Percentiles rank a stretch among this genome's conserved stretches.
phyloP scores from a whole-genome alignment of 1,139 yeast genomes.

The Sugiyamaella neomexicana region DNA sequence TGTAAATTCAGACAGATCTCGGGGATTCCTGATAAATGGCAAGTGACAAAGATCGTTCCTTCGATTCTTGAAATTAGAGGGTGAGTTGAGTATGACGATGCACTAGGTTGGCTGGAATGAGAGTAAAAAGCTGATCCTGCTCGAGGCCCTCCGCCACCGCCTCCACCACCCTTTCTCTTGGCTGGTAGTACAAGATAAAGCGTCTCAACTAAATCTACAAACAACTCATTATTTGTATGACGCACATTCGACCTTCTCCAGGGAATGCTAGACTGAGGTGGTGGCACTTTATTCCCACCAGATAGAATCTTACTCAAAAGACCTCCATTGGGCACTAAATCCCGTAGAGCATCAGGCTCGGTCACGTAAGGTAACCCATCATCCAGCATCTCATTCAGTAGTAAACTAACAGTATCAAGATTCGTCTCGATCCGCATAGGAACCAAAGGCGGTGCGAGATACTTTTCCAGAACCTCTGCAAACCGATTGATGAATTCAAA shows the following conservation, averaged over 20 bases:
- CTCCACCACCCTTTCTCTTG: not conserved
- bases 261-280: slow-evolving; percentile 46
- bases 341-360: slow-evolving; percentile 69
- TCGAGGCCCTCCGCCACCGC: not conserved
- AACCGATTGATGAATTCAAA: slow-evolving; percentile 56
- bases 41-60: slow-evolving; percentile 64
- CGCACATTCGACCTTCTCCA: slow-evolving; percentile 72
- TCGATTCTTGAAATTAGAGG: slow-evolving; percentile 60
- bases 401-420: slow-evolving; percentile 61
- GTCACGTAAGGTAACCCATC: slow-evolving; percentile 72
- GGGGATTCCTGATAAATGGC: slow-evolving; percentile 76
- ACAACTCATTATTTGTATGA: slow-evolving; percentile 75
- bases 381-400: slow-evolving; percentile 70
- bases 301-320: slow-evolving; percentile 35
- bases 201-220: slow-evolving; percentile 70
- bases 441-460: slow-evolving; percentile 59
- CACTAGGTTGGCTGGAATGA: slow-evolving; percentile 15
- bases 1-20: slow-evolving; percentile 58
- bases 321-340: slow-evolving; percentile 60
- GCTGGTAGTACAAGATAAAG: slow-evolving; percentile 41
- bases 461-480: slow-evolving; percentile 54
- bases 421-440: slow-evolving; percentile 62
- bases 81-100: slow-evolving; percentile 28
- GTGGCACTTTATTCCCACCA: slow-evolving; percentile 16
- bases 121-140: slow-evolving; percentile 37